Evolutionary conservation across 2,329 filamentous ascomycete genomes (phyloP).

Genomic region (Monilinia vaccinii-corymbosi): DNA sequence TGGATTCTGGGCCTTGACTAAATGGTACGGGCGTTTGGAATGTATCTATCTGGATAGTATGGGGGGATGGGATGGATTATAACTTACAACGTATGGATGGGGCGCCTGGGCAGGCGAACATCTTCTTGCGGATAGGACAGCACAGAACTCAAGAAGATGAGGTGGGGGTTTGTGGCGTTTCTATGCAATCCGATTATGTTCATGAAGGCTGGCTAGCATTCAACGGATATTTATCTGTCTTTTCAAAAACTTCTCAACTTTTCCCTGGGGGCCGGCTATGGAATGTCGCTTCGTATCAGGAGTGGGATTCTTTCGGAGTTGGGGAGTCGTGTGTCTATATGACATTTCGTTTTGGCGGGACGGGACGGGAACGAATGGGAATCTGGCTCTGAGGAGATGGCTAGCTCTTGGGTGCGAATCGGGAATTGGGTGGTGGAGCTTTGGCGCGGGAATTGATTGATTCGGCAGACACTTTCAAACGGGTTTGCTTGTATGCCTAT

Average conservation of each 20-base stretch:
- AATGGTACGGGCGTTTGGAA: constrained; percentile 4
- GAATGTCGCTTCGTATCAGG: background rate
- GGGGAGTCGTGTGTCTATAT: background rate
- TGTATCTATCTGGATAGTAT: background rate
- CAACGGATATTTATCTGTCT: background rate
- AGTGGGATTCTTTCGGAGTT: constrained; percentile 1
- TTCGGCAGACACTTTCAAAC: background rate
- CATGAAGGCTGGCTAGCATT: background rate
- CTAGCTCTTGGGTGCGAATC: background rate
- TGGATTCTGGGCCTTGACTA: background rate
- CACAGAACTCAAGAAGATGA: background rate
- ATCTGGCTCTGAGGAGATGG: background rate
- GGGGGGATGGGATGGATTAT: background rate
- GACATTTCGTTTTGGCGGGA: background rate
- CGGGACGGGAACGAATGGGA: background rate
- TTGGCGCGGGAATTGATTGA: background rate
- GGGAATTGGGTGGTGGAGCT: background rate
- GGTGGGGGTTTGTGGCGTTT: background rate
- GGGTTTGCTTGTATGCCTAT: background rate
- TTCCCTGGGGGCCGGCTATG: background rate
- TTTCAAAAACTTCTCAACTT: background rate
- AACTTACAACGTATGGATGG: background rate
- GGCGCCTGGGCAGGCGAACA: background rate
- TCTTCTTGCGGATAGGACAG: background rate
- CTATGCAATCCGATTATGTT: background rate